Base-by-base conservation (phyloP, 768 basidiomycete genomes). In the Cantharellus cinnabarinus region DNA sequence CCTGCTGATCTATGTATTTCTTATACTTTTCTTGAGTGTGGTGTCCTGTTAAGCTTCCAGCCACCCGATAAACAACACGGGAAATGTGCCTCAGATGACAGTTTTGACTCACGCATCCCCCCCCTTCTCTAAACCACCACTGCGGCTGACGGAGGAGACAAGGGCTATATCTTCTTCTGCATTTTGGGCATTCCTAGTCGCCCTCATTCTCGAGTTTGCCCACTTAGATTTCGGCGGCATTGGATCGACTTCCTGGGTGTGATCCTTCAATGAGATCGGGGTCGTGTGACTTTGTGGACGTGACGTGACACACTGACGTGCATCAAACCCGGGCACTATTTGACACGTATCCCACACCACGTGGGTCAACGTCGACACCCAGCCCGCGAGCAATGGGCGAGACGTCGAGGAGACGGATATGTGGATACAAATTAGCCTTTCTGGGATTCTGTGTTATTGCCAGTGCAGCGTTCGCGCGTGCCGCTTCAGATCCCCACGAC, bases 121-220 rank as follows among this genome's bases (percentile, higher is more conserved):
- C 14, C 35, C 52, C 10, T 10, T 10, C 10, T 54, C 52, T 7
- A 54, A 37, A 10, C 52, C 58, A 67, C 84, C 41, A 81, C 83
- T 15, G 82, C 81, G 1, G 73, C 75, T 57, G 65, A 74, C 1
- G 65, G 73, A 20, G 71, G 74, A 44, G 52, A 42, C 15, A 37
- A 10, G 15, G 15, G 29, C 29, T 20, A 20, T 20, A 44, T 41
- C 10, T 10, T 44, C 10, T 4, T 4, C 40, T 29, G 57, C 42
- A 10, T 4, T 44, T 53, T n/a, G 29, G 7, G 52, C 38, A 37
- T 7, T 54, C 52, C 1, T 37, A 10, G 10, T 54, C 10, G 35
- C 35, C 1, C 52, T 10, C 10, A 7, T 7, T 37, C 7, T 7
- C 52, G 7, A 29, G 20, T 29, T 29, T 29, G 20, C 20, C 20